Evolutionary conservation across 345 rosid species (phyloP), one percentile per base, ranked within the genome.

Genomic region (Aegle marmelos): DNA sequence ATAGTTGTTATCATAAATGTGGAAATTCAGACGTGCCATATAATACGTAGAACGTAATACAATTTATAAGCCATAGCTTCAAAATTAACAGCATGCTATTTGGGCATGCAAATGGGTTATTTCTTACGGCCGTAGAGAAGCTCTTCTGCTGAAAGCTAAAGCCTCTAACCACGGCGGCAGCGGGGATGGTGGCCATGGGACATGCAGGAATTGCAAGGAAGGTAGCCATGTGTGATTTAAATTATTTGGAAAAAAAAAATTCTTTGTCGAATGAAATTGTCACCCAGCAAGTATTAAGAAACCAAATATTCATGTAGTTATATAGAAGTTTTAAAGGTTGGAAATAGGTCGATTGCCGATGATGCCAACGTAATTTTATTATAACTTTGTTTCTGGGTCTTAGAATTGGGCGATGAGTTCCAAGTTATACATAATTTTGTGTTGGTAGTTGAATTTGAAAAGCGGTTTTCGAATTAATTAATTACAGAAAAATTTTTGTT

Each of bases 141-240:
- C 65, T 79, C 81, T 66, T 83, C 19, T 68, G 76, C 68, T 66
- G 76, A 66, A 54, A 27, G 36, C n/a, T 7, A 10, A 74, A 9
- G 28, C 72, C 60, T 34, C 58, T 64, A 78, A 45, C 68, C 25
- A 78, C 2, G 6, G 82, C 48, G 37, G 28, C 28, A 31, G 41
- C 21, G 25, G 85, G 78, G 56, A 69, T 54, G 61, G 81, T 50
- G 68, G 76, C 78, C 75, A 85, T 3, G 54, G 81, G 62, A 75
- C 71, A 67, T 48, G 83, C 67, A 2, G 84, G 79, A 56, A 50
- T 28, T 67, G 86, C 80, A 58, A 76, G 68, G 77, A 85, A 82
- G 57, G 79, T 74, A 31, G 86, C 86, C 90, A 85, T 45, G 5
- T 11, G 50, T 45, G 50, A 3, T 45, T 3, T 13, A 45, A 13